phyloP scores from a whole-genome alignment of 345 rosid species.

The Brassica rapa region DNA sequence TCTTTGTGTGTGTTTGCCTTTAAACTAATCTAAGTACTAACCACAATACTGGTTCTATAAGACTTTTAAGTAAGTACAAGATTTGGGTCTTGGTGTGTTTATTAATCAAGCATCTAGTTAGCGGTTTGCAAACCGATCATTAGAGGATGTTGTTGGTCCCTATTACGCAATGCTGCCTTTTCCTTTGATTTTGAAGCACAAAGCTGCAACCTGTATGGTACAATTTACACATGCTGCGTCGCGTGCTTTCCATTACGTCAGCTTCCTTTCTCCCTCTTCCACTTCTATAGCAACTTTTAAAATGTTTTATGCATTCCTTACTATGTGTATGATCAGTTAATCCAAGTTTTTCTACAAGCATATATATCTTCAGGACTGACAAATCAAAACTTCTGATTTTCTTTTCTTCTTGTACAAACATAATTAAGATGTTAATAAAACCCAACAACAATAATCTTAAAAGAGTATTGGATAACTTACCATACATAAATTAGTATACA shows the following conservation, averaged over 20 bases:
- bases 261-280: constrained; percentile 30
- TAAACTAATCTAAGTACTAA: neutral
- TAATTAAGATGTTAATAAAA: neutral
- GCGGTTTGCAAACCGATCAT: neutral
- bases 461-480: neutral
- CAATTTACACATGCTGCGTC: constrained; percentile 35
- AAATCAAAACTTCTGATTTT: neutral
- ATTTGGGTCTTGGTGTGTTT: neutral
- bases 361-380: neutral
- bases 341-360: neutral
- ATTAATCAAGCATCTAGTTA: neutral
- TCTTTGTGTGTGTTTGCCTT: constrained; percentile 7
- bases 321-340: neutral
- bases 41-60: neutral
- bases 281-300: constrained; percentile 4
- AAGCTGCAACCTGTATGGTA: constrained; percentile 43
- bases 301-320: neutral
- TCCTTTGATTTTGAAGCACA: constrained; percentile 38
- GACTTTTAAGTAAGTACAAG: neutral
- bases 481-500: neutral
- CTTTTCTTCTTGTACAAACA: neutral
- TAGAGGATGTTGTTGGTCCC: constrained; percentile 1
- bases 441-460: neutral
- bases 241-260: constrained; percentile 64
- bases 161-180: constrained; percentile 29